A percentile compares a stretch with the other conserved stretches of the same genome.
phyloP scores from a whole-genome alignment of 176 grass and related monocot species.

The Avena sativa region DNA sequence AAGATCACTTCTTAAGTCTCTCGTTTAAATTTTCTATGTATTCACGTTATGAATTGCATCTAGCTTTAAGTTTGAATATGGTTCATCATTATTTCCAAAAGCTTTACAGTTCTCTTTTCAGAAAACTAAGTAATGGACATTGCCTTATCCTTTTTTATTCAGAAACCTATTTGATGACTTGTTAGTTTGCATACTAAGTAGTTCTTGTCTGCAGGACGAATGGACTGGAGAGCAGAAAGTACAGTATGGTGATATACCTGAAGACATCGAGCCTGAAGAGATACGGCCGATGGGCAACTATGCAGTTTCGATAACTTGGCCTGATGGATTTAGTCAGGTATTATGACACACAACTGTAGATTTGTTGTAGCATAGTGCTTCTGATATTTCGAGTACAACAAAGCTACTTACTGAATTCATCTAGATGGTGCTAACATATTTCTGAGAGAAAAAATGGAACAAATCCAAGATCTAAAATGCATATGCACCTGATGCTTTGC shows the following conservation, averaged over 20 bases:
- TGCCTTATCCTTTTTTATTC: background rate
- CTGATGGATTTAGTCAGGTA: constrained; percentile 97
- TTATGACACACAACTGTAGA: constrained; percentile 34
- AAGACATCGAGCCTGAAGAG: constrained; percentile 96
- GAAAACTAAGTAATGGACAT: background rate
- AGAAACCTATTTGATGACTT: constrained; percentile 21
- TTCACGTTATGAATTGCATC: background rate
- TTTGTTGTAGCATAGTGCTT: background rate
- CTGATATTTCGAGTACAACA: background rate
- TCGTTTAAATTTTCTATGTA: background rate
- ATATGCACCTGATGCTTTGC: constrained; percentile 44
- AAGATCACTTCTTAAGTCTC: background rate
- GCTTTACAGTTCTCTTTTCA: background rate
- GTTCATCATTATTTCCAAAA: background rate
- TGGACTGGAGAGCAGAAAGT: constrained; percentile 97
- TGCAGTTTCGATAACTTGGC: constrained; percentile 98
- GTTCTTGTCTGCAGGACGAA: constrained; percentile 66
- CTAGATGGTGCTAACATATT: background rate
- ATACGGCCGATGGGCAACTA: constrained; percentile 97
- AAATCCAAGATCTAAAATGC: constrained; percentile 36
- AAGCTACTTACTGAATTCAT: background rate
- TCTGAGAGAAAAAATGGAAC: background rate
- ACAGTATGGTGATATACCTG: constrained; percentile 84
- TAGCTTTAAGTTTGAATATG: background rate
- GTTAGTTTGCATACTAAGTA: constrained; percentile 35